Percentiles rank a stretch among this genome's conserved stretches.
Evolutionary conservation across 73 alveolate genomes (phyloP).

Genomic region (Uronychia setigera): DNA sequence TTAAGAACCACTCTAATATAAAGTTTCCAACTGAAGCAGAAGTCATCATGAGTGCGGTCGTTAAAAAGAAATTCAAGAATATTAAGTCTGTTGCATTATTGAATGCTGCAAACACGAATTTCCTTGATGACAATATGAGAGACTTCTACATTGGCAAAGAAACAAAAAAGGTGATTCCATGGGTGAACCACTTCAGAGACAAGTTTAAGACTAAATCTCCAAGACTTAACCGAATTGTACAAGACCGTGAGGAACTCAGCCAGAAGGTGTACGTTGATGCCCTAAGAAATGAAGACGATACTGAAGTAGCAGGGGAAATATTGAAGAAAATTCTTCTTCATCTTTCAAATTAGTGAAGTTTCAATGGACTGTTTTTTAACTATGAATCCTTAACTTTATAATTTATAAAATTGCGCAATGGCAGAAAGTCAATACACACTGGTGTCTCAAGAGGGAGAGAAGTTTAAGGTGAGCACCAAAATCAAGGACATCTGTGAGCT

Average conservation of each 20-base stretch:
- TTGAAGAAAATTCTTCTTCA: not conserved
- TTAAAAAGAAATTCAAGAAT: too few species aligned
- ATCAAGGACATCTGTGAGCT: constrained; percentile 26
- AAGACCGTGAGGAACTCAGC: not conserved
- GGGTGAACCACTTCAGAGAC: not conserved
- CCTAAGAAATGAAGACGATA: not conserved
- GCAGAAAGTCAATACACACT: constrained; percentile 6
- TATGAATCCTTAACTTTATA: too few species aligned
- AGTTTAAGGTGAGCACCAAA: constrained; percentile 7
- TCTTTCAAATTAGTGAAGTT: not conserved
- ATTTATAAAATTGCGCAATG: not conserved
- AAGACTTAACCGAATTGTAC: not conserved
- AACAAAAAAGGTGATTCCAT: not conserved
- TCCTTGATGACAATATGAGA: not conserved
- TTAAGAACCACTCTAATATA: not conserved
- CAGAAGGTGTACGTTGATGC: not conserved
- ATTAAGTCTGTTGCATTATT: not conserved
- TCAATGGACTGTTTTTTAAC: not conserved
- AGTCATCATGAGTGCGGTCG: not conserved
- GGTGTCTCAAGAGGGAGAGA: constrained; percentile 51
- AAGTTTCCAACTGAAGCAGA: not conserved
- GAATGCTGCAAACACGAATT: not conserved
- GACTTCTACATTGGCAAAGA: not conserved
- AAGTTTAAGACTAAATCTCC: not conserved
- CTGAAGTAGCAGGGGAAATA: not conserved